Conservation (phyloP, 148 eudicot species). For the Camellia japonica region DNA sequence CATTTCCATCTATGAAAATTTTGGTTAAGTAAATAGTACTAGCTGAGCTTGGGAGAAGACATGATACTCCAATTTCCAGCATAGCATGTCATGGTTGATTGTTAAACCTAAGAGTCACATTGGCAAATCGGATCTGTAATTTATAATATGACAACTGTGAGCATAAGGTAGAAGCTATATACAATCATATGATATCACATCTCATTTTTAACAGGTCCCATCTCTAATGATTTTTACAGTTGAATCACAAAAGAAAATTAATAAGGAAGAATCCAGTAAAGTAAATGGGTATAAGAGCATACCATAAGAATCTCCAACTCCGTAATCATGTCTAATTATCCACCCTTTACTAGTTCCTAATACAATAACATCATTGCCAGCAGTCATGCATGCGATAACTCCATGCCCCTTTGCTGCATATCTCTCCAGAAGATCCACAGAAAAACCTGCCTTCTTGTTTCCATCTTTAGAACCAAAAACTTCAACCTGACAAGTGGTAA, state of each 20-base stretch:
- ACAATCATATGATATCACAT: not conserved
- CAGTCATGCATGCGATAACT: conserved; percentile 87
- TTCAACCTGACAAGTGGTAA: conserved; percentile 11
- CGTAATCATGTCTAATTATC: conserved; percentile 87
- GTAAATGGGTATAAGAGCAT: conserved; percentile 9
- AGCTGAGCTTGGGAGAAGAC: too few species aligned
- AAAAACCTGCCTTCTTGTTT: conserved; percentile 56
- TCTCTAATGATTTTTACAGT: not conserved
- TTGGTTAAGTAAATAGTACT: too few species aligned
- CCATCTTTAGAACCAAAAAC: conserved; percentile 38
- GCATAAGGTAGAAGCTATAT: not conserved
- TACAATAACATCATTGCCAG: conserved; percentile 90
- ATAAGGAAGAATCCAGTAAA: not conserved
- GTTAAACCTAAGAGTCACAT: too few species aligned
- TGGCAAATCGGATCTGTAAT: too few species aligned
- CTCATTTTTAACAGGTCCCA: not conserved
- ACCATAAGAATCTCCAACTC: conserved; percentile 83
- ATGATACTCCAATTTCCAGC: too few species aligned
- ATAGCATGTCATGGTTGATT: too few species aligned
- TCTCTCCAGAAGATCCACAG: conserved; percentile 86
- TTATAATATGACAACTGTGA: too few species aligned
- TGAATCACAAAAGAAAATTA: not conserved
- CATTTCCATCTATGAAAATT: too few species aligned
- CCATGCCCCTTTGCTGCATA: conserved; percentile 87
- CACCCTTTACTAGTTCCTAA: conserved; percentile 90